Base-by-base conservation (phyloP, 208 protist species). In the Leishmania gerbilli region DNA sequence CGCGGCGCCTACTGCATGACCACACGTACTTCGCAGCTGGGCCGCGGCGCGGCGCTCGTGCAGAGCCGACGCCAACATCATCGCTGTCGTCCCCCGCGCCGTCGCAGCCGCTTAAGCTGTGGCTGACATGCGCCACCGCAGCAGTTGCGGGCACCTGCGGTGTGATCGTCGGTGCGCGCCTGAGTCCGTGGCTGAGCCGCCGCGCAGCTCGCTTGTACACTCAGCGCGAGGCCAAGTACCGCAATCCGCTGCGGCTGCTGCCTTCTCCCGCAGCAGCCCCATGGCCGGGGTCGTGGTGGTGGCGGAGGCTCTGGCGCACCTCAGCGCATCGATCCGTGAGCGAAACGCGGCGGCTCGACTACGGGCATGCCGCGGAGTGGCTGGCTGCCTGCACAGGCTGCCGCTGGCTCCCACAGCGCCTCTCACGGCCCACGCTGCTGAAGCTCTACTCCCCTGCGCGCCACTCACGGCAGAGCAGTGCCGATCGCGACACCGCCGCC, bases 161-260 rank as follows among this genome's bases (percentile, higher is more conserved):
- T 34, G 64, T 51, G 51, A 17, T 64, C 3, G 42, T 81, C 42
- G 51, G 67, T n/a, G n/a, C 7, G 69, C 68, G 6, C 8, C 55
- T 76, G 5, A 15, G 31, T 17, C 49, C 68, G 13, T 74, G 78
- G 64, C 34, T 69, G 17, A 56, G 7, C 24, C 79, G 51, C 3
- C 79, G 62, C 58, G 34, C 64, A 4, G 31, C 71, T 37, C 49
- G 34, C 2, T 21, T 71, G 24, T 76, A 75, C 71, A 27, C 42
- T 6, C 79, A 67, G 5, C 79, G 74, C 24, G 84, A 88, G 34
- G 65, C 72, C 3, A 79, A 72, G 19, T 64, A 71, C 49, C 80
- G 80, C n/a, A 83, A 87, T 62, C 71, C 87, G 37, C 34, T 87
- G 45, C 74, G 74, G 80, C 83, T 90, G 27, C 76, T 90, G n/a